Percentiles rank a stretch among this genome's conserved stretches.
These are phyloP conservation scores for Acephala macrosclerotiorum DNA, from an alignment of 2,329 filamentous ascomycete genomes.

Conservation along the genomic window DNA sequence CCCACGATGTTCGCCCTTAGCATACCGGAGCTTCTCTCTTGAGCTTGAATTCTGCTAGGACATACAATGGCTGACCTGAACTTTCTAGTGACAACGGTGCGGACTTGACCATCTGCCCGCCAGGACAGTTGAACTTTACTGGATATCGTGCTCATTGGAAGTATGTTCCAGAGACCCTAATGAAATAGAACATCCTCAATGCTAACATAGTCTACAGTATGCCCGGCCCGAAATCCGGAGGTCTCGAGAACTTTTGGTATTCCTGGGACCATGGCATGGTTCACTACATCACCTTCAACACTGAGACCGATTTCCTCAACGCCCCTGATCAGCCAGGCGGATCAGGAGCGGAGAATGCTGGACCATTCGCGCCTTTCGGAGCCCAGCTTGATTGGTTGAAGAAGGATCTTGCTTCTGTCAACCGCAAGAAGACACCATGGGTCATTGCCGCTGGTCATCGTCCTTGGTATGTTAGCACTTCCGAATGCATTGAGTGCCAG, in stretches of 20 bases:
- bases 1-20: too few species aligned
- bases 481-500: slow-evolving; percentile 49
- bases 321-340: slow-evolving; percentile 43
- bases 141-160: slow-evolving; percentile 48
- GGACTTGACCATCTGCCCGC: slow-evolving; percentile 51
- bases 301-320: not conserved
- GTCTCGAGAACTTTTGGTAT: slow-evolving; percentile 40
- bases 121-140: slow-evolving; percentile 65
- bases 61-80: too few species aligned
- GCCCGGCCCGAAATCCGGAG: slow-evolving; percentile 49
- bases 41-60: too few species aligned
- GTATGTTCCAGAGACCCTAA: slow-evolving; percentile 21
- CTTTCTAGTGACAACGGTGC: slow-evolving; percentile 40
- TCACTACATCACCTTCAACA: slow-evolving; percentile 2
- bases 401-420: slow-evolving; percentile 20
- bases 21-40: too few species aligned
- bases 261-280: not conserved
- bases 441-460: slow-evolving; percentile 57
- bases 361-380: slow-evolving; percentile 51
- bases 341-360: slow-evolving; percentile 53
- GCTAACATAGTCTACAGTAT: slow-evolving; percentile 59
- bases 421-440: slow-evolving; percentile 56
- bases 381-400: slow-evolving; percentile 53
- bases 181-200: slow-evolving; percentile 60
- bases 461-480: slow-evolving; percentile 53